phyloP scores from a whole-genome alignment of 192 early-diverging fungal species.

The Podila epicladia region DNA sequence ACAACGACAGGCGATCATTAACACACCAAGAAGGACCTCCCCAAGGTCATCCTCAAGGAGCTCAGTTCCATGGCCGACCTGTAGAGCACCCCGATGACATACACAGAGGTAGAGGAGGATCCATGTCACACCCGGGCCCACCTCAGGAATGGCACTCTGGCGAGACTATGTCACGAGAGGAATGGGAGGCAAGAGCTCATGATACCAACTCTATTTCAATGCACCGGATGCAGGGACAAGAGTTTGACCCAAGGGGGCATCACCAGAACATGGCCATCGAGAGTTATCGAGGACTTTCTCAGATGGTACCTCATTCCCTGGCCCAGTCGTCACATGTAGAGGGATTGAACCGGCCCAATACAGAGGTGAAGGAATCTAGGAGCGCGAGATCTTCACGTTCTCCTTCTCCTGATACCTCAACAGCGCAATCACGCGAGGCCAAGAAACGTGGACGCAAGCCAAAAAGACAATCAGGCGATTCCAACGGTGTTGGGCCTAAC shows the following conservation, averaged over 20 bases:
- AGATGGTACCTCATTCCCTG: too few species aligned
- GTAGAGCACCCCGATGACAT: not conserved
- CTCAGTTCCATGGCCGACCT: not conserved
- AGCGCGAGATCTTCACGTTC: not conserved
- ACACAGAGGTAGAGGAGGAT: not conserved
- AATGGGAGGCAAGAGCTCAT: not conserved
- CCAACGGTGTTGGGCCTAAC: not conserved
- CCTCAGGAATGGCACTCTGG: not conserved
- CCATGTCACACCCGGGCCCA: not conserved
- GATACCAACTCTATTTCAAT: not conserved
- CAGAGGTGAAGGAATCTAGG: not conserved
- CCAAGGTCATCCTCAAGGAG: not conserved
- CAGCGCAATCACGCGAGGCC: not conserved
- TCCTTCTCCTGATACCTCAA: not conserved
- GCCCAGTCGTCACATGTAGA: not conserved
- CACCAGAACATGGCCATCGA: not conserved
- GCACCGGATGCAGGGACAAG: not conserved
- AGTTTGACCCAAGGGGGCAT: not conserved
- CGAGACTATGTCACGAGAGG: not conserved
- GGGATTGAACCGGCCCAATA: not conserved
- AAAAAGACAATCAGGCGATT: not conserved
- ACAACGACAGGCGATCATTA: not conserved
- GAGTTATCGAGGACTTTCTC: not conserved
- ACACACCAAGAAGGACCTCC: not conserved
- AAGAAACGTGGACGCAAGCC: not conserved